Conservation (phyloP, 148 eudicot species). For the Camellia japonica region DNA sequence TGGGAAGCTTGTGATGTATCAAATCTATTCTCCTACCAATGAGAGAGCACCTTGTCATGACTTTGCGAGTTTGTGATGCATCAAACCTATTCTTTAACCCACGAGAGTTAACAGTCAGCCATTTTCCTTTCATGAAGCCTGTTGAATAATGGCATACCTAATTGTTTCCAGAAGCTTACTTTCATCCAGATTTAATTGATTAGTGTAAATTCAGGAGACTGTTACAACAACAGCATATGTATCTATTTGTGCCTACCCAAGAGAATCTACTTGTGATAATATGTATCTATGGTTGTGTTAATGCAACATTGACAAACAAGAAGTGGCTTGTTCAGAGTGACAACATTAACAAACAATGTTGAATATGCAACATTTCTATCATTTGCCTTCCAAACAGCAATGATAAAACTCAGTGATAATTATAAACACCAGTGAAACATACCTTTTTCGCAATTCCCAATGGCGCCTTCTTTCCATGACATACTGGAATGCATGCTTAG, state of each 20-base stretch:
- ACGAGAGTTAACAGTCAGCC: neutral
- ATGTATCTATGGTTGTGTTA: neutral
- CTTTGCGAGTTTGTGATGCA: neutral
- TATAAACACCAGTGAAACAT: constrained; percentile 12
- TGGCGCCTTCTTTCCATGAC: constrained; percentile 86
- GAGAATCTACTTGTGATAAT: neutral
- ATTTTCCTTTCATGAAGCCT: neutral
- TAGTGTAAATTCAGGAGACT: neutral
- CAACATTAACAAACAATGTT: neutral
- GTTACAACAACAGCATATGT: neutral
- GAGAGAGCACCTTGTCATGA: neutral
- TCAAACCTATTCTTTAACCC: neutral
- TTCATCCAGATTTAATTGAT: neutral
- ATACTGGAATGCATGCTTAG: constrained; percentile 72
- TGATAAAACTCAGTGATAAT: neutral
- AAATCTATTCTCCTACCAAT: neutral
- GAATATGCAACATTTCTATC: neutral
- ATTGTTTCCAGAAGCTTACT: neutral
- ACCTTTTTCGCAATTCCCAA: constrained; percentile 86
- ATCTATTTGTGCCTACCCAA: too few species aligned
- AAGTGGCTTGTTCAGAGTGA: neutral
- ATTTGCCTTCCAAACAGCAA: neutral
- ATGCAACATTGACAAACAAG: neutral
- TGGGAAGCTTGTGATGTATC: neutral
- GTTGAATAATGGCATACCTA: neutral